Evolutionary conservation across 306 rosid genomes (phyloP).

Genomic region (Parietaria judaica): DNA sequence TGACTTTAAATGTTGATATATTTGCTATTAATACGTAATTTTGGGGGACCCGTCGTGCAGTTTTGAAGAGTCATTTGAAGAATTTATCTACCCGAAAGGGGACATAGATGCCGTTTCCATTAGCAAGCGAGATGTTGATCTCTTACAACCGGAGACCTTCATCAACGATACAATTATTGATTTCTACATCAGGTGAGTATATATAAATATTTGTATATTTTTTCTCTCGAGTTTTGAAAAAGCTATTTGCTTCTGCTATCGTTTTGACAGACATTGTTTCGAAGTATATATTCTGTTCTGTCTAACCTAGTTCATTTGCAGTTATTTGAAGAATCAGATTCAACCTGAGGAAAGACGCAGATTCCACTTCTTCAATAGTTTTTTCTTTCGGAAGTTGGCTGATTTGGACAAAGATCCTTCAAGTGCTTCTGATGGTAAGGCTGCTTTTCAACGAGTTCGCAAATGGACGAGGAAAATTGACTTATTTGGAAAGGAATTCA

Average conservation of each 20-base stretch:
- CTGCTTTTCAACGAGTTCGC: conserved; percentile 90
- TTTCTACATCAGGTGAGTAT: conserved; percentile 84
- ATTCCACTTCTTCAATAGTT: conserved; percentile 87
- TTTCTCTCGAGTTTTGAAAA: conserved; percentile 6
- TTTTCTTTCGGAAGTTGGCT: conserved; percentile 92
- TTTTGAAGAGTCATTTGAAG: conserved; percentile 71
- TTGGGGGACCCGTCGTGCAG: background rate
- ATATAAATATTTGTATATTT: background rate
- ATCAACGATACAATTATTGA: conserved; percentile 86
- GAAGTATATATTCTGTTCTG: background rate
- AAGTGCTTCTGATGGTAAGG: conserved; percentile 78
- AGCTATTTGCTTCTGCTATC: background rate
- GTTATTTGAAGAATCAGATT: conserved; percentile 79
- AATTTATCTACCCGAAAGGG: conserved; percentile 84
- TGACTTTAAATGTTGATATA: too few relatives aligned
- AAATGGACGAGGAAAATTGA: conserved; percentile 95
- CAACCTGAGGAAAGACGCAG: conserved; percentile 56
- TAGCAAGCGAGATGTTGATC: conserved; percentile 87
- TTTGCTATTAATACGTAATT: too few relatives aligned
- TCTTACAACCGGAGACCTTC: conserved; percentile 89
- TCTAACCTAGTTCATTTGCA: conserved; percentile 21
- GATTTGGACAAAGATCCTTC: conserved; percentile 97
- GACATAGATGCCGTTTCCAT: conserved; percentile 89
- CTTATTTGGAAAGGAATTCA: conserved; percentile 77
- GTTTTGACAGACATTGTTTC: background rate